Evolutionary conservation across 2,329 filamentous ascomycete species (phyloP), one percentile per base, ranked within the genome.

Genomic region (Sclerotinia minor): DNA sequence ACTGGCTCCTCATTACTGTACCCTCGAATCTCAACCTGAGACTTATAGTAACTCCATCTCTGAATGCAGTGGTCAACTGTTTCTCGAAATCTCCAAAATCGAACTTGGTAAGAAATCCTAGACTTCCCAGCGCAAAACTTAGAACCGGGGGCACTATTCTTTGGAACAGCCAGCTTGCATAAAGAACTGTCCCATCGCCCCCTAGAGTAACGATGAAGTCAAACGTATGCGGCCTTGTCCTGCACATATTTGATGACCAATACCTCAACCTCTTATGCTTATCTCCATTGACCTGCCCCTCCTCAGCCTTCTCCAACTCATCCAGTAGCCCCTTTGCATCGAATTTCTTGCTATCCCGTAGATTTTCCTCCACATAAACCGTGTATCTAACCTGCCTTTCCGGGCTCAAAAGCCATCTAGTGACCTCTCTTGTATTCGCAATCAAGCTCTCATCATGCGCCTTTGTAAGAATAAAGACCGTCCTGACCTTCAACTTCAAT

Each of bases 141-240:
- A 99, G 82, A 0, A 97, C 92, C 0, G 95, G 95, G 7, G 95
- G 95, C 0, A 98, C 94, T 58, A 98, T 91, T 53, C 92, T 88
- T 80, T 99, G 95, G 78, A 99, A 99, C 1, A 99, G 83, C 94
- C 94, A 98, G 76, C 92, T 96, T 5, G 94, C 92, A 76, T 97
- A 98, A 15, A 99, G 82, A 8, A 99, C 94, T 0, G 95, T 99
- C n/a, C 95, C 95, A 77, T 99, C 95, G 17, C 95, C 95, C 60
- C 93, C 94, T 3, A 97, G 85, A 0, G 94, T 96, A 58, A 99
- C 87, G 64, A 96, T 89, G 75, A 99, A 96, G 79, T 99, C 95
- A 76, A 98, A 97, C 0, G 87, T 90, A 74, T 97, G 92, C 5
- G 94, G 94, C 69, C 89, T 85, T 52, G 87, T 83, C 59, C 85